A percentile compares a stretch with the other conserved stretches of the same genome.
Conservation (phyloP, 305 asterid species). For the Caryopteris hybrid region DNA sequence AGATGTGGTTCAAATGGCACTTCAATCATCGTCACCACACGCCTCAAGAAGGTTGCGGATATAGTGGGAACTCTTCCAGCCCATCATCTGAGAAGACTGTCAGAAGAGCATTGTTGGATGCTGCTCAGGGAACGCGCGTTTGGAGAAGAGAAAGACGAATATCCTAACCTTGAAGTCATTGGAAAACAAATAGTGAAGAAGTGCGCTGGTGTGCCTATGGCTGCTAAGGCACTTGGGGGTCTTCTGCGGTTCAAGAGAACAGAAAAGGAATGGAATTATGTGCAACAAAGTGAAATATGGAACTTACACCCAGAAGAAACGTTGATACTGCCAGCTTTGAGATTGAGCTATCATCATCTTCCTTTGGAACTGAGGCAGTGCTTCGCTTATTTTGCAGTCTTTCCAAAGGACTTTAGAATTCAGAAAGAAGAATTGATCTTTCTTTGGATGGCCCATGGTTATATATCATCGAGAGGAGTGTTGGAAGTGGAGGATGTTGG, state of each 20-base stretch:
- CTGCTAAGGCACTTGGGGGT: not conserved
- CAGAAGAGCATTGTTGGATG: conserved; percentile 12
- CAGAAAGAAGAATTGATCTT: not conserved
- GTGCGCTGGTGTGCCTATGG: conserved; percentile 23
- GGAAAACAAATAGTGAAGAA: not conserved
- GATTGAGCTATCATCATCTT: conserved; percentile 27
- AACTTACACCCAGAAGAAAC: not conserved
- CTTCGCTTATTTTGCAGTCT: conserved; percentile 23
- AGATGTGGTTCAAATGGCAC: conserved; percentile 19
- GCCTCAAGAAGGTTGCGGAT: not conserved
- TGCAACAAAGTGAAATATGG: too few species aligned
- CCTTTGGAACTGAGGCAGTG: conserved; percentile 10
- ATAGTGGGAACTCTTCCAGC: conserved; percentile 7
- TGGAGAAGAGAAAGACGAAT: not conserved
- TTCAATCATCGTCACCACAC: conserved; percentile 22
- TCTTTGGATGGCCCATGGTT: conserved; percentile 20
- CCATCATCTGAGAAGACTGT: not conserved
- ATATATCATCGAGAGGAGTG: too few species aligned
- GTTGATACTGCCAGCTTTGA: not conserved
- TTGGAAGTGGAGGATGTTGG: conserved; percentile 16
- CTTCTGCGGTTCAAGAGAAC: not conserved
- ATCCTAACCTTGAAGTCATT: not conserved
- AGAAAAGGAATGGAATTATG: not conserved
- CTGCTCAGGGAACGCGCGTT: not conserved
- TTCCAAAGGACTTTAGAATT: not conserved